Base-by-base conservation (phyloP, 768 basidiomycete genomes). In the Podaxis carcinomalis region DNA sequence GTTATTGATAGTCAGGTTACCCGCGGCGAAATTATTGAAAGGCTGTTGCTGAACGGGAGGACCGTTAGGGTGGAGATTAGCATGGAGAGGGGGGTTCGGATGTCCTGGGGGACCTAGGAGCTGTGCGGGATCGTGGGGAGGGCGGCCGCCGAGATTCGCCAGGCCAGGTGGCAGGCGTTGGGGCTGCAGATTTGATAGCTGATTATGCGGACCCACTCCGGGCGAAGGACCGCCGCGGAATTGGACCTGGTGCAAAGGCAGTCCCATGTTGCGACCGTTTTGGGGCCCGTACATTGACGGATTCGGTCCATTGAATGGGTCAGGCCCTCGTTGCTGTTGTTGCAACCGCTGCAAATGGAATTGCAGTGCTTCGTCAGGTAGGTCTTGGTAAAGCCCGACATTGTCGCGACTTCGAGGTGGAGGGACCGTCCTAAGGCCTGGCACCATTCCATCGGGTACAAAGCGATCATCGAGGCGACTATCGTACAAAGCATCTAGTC, bases 361-460 rank as follows among this genome's bases (percentile, higher is more conserved):
- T 52, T 84, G 83, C 36, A 87, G 66, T 0, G 80, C 70, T 23
- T 92, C 91, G 40, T 88, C 86, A 25, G 83, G 66, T 14, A 80
- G 76, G 32, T 90, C 90, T 39, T 81, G 71, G 66, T 83, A 86
- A 58, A 84, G 74, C 3, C 77, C 73, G 36, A 74, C 74, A 62
- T 78, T 77, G 63, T 89, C 85, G 51, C 88, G 80, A 67, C 75
- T 80, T 62, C 89, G 82, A 58, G 85, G 81, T 46, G 85, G 83
- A 51, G 82, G 84, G 40, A 79, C 80, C 32, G 87, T 80, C 40
- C 92, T 86, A 35, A 93, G 79, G 7, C 91, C 92, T 25, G 92
- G 91, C 14, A 93, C 92, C 83, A 93, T 85, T 28, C 89, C 89
- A 73, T 93, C 90, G 9, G 92, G 89, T 25, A 90, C 82, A 65